Conservation (phyloP, 306 rosid species). For the Rubus parviflorus region DNA sequence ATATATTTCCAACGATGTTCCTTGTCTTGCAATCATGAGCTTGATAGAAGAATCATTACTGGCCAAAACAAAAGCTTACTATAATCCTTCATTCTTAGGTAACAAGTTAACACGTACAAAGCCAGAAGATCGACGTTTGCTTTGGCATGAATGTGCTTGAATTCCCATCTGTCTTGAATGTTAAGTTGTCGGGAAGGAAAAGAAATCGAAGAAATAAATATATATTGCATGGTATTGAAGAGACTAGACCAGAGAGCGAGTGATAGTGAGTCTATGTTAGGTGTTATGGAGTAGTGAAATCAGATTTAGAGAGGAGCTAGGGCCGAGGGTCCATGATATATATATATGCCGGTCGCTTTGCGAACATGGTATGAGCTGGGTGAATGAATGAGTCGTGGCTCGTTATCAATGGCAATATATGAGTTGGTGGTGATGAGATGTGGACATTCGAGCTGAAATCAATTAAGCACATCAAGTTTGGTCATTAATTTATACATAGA, state of each 20-base stretch:
- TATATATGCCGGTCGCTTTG: conserved; percentile 4
- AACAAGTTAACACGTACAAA: not conserved
- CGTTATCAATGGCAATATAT: not conserved
- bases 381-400: not conserved
- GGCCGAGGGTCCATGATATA: not conserved
- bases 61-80: not conserved
- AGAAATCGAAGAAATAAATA: not conserved
- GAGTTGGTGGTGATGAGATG: not conserved
- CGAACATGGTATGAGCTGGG: not conserved
- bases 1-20: not conserved
- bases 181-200: not conserved
- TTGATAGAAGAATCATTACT: not conserved
- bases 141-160: not conserved
- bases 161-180: not conserved
- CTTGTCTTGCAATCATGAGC: conserved; percentile 7
- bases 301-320: not conserved
- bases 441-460: not conserved
- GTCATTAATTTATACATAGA: not conserved
- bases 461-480: not conserved
- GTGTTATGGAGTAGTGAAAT: not conserved
- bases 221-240: not conserved
- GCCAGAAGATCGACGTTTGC: not conserved
- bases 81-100: not conserved
- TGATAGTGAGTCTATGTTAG: not conserved
- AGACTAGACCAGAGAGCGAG: not conserved